Conservation (phyloP, 225 moss, liverwort and hornwort species). For the Straminergon stramineum region DNA sequence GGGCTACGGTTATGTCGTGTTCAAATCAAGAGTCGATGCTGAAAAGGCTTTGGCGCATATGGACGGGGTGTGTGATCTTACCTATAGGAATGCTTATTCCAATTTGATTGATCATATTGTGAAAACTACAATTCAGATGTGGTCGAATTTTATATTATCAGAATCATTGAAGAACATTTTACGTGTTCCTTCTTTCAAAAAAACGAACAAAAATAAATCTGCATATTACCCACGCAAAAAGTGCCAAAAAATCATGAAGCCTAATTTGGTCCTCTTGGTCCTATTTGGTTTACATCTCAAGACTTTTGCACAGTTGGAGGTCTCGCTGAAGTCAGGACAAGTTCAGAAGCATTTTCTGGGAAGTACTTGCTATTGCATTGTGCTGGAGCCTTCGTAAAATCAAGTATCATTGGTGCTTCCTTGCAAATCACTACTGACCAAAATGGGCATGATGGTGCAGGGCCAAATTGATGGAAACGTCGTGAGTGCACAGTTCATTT, state of each 20-base stretch:
- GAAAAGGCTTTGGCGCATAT: conserved; percentile 82
- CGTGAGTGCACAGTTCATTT: conserved; percentile 86
- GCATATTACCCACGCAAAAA: neutral
- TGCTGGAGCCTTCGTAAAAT: neutral
- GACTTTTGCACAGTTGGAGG: neutral
- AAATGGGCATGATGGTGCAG: conserved; percentile 25
- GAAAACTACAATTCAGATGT: neutral
- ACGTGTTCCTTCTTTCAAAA: neutral
- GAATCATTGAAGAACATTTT: neutral
- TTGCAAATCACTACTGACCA: neutral
- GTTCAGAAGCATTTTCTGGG: neutral
- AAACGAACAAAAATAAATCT: neutral
- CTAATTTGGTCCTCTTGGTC: neutral
- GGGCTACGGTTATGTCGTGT: conserved; percentile 95
- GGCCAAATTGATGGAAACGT: conserved; percentile 91
- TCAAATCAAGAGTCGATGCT: conserved; percentile 83
- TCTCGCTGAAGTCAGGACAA: neutral
- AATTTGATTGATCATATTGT: neutral
- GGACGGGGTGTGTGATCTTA: conserved; percentile 62
- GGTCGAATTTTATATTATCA: neutral
- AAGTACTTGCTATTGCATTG: neutral
- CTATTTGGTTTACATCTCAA: neutral
- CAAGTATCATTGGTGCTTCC: neutral
- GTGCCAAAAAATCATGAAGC: neutral
- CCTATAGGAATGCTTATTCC: neutral